Conservation (phyloP, 805 yeast genomes). For the Geotrichum ghanense region DNA sequence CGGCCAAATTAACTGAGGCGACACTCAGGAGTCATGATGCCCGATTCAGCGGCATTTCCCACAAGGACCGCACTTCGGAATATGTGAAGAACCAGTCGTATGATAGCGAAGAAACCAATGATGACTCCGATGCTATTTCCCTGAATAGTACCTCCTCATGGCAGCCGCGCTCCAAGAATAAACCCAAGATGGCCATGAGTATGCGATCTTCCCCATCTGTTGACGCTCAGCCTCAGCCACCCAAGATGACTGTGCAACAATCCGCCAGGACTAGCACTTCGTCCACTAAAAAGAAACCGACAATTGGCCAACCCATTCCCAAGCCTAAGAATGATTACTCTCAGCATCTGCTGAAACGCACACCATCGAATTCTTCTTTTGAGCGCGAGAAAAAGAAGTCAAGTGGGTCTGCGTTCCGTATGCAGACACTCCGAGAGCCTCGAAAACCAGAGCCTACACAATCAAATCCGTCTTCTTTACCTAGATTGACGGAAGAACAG, state of each 20-base stretch:
- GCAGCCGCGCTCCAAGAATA: not conserved
- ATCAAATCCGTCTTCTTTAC: not conserved
- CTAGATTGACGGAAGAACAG: not conserved
- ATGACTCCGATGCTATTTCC: not conserved
- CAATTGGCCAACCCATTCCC: too few relatives aligned
- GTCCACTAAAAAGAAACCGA: too few relatives aligned
- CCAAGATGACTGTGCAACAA: too few relatives aligned
- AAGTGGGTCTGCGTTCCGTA: not conserved
- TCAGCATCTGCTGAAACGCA: not conserved
- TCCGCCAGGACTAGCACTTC: too few relatives aligned
- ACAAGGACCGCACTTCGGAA: not conserved
- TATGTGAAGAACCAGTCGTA: not conserved
- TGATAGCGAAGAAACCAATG: not conserved
- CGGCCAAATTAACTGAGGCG: not conserved
- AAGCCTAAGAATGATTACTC: not conserved
- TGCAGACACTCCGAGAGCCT: constrained; percentile 3
- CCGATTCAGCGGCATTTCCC: not conserved
- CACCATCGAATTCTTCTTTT: constrained; percentile 5
- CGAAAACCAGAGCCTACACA: not conserved
- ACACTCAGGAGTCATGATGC: not conserved
- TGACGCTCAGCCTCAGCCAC: too few relatives aligned
- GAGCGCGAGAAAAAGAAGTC: not conserved
- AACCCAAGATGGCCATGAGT: not conserved
- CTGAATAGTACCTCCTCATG: not conserved
- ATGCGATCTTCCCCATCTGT: not conserved